Percentiles rank a stretch among this genome's conserved stretches.
These are phyloP conservation scores for Fonsecaea monophora DNA, from an alignment of 2,329 filamentous ascomycete species.

Conservation along the genomic window DNA sequence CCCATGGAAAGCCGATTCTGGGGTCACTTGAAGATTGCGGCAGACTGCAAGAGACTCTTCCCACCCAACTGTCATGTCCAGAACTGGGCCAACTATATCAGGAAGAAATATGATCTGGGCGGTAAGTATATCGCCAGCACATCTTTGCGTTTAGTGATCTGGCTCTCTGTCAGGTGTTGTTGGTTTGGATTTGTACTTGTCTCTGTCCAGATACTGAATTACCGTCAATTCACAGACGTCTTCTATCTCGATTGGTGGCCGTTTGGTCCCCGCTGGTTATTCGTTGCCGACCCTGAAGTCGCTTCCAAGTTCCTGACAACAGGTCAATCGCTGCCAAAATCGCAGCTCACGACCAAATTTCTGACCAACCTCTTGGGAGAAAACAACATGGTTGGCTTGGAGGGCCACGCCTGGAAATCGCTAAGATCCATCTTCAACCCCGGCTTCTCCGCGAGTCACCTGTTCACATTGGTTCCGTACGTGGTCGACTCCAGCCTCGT, in stretches of 20 bases:
- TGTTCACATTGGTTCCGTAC: conserved; percentile 41
- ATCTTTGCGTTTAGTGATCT: background rate
- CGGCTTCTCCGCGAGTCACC: conserved; percentile 43
- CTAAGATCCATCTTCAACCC: conserved; percentile 45
- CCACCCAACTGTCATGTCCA: conserved; percentile 39
- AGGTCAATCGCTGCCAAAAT: conserved; percentile 39
- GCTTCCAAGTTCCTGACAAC: conserved; percentile 36
- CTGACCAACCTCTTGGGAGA: conserved; percentile 35
- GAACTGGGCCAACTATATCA: conserved; percentile 37
- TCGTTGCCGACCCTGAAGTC: conserved; percentile 36
- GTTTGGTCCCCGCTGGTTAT: conserved; percentile 37
- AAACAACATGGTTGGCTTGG: conserved; percentile 38
- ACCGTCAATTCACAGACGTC: conserved; percentile 23
- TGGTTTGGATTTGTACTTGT: background rate
- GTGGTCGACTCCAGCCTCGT: conserved; percentile 41
- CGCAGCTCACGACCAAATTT: conserved; percentile 19
- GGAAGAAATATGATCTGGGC: conserved; percentile 37
- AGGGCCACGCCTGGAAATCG: conserved; percentile 43
- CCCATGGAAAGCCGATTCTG: conserved; percentile 38
- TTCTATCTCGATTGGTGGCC: conserved; percentile 43
- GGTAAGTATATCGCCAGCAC: conserved; percentile 16
- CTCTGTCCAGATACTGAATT: background rate
- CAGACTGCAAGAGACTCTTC: conserved; percentile 34
- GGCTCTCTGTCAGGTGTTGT: background rate
- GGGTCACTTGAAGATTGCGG: conserved; percentile 39